Evolutionary conservation across 441 rosid species (phyloP).

Genomic region (Eruca vesicaria): DNA sequence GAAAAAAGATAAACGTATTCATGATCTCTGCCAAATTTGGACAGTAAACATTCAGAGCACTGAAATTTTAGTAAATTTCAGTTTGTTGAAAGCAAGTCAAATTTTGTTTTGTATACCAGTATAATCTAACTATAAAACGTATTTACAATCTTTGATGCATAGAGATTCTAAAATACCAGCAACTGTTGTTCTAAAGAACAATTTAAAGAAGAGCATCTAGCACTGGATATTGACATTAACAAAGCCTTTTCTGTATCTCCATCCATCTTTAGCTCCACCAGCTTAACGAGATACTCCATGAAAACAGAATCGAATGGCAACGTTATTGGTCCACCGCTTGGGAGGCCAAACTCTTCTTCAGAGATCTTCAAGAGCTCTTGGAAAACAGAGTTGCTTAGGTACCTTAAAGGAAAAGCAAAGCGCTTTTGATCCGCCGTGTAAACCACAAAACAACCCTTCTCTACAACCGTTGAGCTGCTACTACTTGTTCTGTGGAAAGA

Average conservation of each 20-base stretch:
- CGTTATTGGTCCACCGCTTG: constrained; percentile 24
- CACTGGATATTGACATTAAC: constrained; percentile 17
- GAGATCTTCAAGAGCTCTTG: constrained; percentile 42
- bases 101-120: background rate
- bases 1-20: background rate
- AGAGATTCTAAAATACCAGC: constrained; percentile 14
- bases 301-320: constrained; percentile 38
- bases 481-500: constrained; percentile 12
- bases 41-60: no score
- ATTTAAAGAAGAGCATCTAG: constrained; percentile 10
- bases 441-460: background rate
- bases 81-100: no score
- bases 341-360: constrained; percentile 45
- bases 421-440: background rate
- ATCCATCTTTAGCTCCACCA: constrained; percentile 13
- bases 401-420: background rate
- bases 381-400: constrained; percentile 20
- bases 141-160: background rate
- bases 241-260: constrained; percentile 29
- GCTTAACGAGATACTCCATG: constrained; percentile 26
- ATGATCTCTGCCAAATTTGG: background rate
- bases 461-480: constrained; percentile 1
- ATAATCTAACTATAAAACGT: background rate
- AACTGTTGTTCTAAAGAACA: constrained; percentile 13
- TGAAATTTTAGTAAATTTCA: no score